phyloP scores from a whole-genome alignment of 768 basidiomycete species.

The Hericium erinaceus region DNA sequence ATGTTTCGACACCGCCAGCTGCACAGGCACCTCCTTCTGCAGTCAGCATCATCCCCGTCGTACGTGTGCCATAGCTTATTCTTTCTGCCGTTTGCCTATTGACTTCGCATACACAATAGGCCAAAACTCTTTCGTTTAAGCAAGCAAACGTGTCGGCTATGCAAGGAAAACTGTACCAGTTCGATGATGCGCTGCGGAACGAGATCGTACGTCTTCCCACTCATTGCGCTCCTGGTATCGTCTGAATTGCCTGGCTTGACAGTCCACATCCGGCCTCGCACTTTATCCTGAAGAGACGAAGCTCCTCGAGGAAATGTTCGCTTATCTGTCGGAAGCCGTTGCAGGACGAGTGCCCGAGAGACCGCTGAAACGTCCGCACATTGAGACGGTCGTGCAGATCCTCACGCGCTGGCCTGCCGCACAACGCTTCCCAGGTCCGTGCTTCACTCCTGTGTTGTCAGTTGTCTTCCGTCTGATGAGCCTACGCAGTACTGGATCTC shows the following conservation, averaged over 20 bases:
- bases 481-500: slow-evolving; percentile 68
- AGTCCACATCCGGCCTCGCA: slow-evolving; percentile 67
- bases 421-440: slow-evolving; percentile 62
- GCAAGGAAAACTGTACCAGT: slow-evolving; percentile 68
- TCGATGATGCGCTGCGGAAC: slow-evolving; percentile 55
- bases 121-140: slow-evolving; percentile 66
- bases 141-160: slow-evolving; percentile 76
- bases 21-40: slow-evolving; percentile 1
- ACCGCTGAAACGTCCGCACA: slow-evolving; percentile 36
- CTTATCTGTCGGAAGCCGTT: slow-evolving; percentile 43
- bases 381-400: slow-evolving; percentile 54
- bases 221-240: background rate
- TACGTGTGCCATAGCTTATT: slow-evolving; percentile 1
- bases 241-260: background rate
- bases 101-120: slow-evolving; percentile 27
- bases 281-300: slow-evolving; percentile 57
- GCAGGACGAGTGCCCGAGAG: slow-evolving; percentile 24
- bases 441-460: background rate
- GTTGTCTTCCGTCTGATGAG: background rate
- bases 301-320: slow-evolving; percentile 53
- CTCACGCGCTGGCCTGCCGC: slow-evolving; percentile 67
- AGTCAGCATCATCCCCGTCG: slow-evolving; percentile 8
- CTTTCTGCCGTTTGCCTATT: background rate
- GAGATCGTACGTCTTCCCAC: slow-evolving; percentile 50
- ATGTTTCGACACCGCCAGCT: slow-evolving; percentile 5